A percentile compares a stretch with the other conserved stretches of the same genome.
These are phyloP conservation scores for Candida taoyuanica DNA, from an alignment of 805 yeast species.

Conservation along the genomic window DNA sequence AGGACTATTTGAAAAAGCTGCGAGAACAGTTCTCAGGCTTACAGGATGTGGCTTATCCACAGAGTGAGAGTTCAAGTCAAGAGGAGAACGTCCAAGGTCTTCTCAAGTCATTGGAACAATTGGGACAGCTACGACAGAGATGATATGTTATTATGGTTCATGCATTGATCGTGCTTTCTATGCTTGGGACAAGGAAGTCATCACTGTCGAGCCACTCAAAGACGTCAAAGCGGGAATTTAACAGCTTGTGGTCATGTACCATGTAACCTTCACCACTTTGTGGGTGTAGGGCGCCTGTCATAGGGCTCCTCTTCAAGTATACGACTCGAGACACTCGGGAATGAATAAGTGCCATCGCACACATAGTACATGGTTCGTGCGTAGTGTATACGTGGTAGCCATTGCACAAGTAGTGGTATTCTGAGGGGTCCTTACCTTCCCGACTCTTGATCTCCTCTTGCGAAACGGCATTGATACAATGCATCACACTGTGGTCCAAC, in stretches of 20 bases:
- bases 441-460: conserved; percentile 42
- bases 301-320: conserved; percentile 45
- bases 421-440: conserved; percentile 7
- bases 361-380: conserved; percentile 96
- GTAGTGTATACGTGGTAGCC: conserved; percentile 78
- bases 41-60: conserved; percentile 22
- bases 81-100: conserved; percentile 16
- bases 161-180: conserved; percentile 26
- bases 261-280: conserved; percentile 63
- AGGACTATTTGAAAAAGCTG: conserved; percentile 1
- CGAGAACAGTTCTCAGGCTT: conserved; percentile 22
- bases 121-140: conserved; percentile 14
- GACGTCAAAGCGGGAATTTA: conserved; percentile 86
- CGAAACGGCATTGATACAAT: conserved; percentile 64
- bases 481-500: conserved; percentile 71
- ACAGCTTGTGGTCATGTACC: conserved; percentile 65
- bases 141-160: conserved; percentile 4
- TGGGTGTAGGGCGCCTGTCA: conserved; percentile 53
- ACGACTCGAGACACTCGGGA: conserved; percentile 72
- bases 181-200: conserved; percentile 22
- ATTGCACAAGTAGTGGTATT: conserved; percentile 59
- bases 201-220: conserved; percentile 60
- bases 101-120: conserved; percentile 14
- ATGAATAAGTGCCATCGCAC: conserved; percentile 92
- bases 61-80: not conserved